Evolutionary conservation across 169 alveolate species (phyloP), one percentile per base, ranked within the genome.

Genomic region (Prorocentrum cordatum): DNA sequence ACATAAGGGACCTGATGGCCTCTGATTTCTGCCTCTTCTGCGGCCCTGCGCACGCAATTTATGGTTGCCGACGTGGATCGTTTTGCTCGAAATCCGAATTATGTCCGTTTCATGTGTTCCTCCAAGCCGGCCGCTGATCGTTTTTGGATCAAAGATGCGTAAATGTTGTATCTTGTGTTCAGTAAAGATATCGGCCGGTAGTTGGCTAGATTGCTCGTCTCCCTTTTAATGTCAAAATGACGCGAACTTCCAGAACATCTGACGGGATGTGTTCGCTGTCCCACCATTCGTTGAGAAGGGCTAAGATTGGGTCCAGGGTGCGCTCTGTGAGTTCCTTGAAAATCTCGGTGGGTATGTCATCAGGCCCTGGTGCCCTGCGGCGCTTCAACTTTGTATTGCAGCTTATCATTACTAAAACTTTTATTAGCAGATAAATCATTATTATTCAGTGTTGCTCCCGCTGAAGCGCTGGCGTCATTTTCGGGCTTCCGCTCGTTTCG

Each of bases 161-260:
- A 35, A 18, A 73, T 3, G 18, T 73, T 73, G 54, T 47, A 73
- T 2, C 45, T 22, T 0, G 35, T 9, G 27, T 73, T 47, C 35
- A 73, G 33, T 0, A 73, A n/a, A 18, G 84, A 67, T n/a, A 73
- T 73, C 0, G 84, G 84, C 24, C 84, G 47, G n/a, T 73, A 73
- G 26, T 50, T 73, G 3, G 16, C 68, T 9, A 72, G 42, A 10
- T 64, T 9, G 2, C 54, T 0, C 7, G 73, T 29, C 32, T 64
- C 73, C 2, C 73, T 50, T 22, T 64, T 14, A 33, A 64, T 32
- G 18, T 33, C 14, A 50, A 31, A 16, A 38, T 22, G 10, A 71
- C 31, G 29, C 45, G n/a, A n/a, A n/a, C 45, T 18, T 64, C 83
- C 20, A 38, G 26, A 31, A 20, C 20, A 2, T 42, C 24, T 7